A percentile compares a stretch with the other conserved stretches of the same genome.
Evolutionary conservation across 176 grass and related monocot species (phyloP).

Genomic region (Oryza brachyantha): DNA sequence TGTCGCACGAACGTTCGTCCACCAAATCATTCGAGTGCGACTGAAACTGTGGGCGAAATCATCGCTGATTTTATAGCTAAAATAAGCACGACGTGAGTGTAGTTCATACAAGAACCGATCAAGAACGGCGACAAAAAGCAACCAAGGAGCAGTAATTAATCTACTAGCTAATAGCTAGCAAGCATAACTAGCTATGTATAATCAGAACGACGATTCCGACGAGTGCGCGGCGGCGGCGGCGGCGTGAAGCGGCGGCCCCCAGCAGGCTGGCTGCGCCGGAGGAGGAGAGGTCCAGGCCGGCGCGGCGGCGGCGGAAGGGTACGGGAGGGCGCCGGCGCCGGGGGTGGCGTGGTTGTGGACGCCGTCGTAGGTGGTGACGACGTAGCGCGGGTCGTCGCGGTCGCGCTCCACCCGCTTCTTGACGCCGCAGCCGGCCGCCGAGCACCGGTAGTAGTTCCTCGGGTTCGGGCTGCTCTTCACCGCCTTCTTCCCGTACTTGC

Average conservation of each 20-base stretch:
- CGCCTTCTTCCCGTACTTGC: constrained; percentile 97
- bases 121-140: not conserved
- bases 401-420: constrained; percentile 95
- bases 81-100: not conserved
- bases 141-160: not conserved
- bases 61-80: not conserved
- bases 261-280: not conserved
- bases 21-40: not conserved
- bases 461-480: constrained; percentile 98
- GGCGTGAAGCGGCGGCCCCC: not conserved
- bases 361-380: constrained; percentile 92
- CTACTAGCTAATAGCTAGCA: too few relatives aligned
- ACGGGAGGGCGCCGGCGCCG: not conserved
- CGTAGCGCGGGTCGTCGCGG: constrained; percentile 55
- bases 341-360: constrained; percentile 78
- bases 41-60: not conserved
- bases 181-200: not conserved
- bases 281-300: too few relatives aligned
- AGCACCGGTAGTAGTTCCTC: constrained; percentile 90
- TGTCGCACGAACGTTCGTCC: not conserved
- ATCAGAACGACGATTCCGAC: constrained; percentile 33
- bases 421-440: constrained; percentile 62
- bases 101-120: not conserved
- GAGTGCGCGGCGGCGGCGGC: constrained; percentile 31
- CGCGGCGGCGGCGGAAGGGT: too few relatives aligned